A percentile compares a stretch with the other conserved stretches of the same genome.
phyloP scores from a whole-genome alignment of 78 protist species.

The Creolimax fragrantissima region DNA sequence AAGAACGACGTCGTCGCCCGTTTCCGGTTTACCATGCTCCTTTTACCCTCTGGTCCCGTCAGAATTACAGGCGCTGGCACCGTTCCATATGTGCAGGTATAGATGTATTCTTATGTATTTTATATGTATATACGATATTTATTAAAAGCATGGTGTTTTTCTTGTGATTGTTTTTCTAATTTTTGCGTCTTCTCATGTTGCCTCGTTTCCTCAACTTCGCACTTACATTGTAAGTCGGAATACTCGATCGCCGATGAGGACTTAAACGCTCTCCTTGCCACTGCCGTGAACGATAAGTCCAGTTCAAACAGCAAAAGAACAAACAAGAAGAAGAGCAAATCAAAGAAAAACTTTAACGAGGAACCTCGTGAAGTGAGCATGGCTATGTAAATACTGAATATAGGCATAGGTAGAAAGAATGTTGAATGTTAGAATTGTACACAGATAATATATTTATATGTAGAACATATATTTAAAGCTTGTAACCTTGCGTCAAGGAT shows the following conservation, averaged over 20 bases:
- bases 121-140: not conserved
- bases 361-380: not conserved
- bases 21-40: constrained; percentile 69
- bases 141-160: not conserved
- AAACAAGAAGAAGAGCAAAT: not conserved
- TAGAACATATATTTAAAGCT: too few species aligned
- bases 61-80: not conserved
- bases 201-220: not conserved
- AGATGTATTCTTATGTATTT: not conserved
- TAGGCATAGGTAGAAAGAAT: too few species aligned
- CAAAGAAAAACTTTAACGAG: not conserved
- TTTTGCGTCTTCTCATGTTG: not conserved
- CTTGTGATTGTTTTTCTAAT: not conserved
- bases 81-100: not conserved
- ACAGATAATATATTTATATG: too few species aligned
- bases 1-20: constrained; percentile 73
- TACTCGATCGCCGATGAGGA: not conserved
- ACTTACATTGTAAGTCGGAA: too few species aligned
- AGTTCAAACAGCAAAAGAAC: not conserved
- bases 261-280: not conserved
- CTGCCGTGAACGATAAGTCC: not conserved
- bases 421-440: too few species aligned
- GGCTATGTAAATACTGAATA: not conserved
- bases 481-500: too few species aligned
- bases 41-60: not conserved